Percentiles rank a stretch among this genome's conserved stretches.
Evolutionary conservation across 495 filamentous ascomycete genomes (phyloP).

Genomic region (Aspergillus hancockii): DNA sequence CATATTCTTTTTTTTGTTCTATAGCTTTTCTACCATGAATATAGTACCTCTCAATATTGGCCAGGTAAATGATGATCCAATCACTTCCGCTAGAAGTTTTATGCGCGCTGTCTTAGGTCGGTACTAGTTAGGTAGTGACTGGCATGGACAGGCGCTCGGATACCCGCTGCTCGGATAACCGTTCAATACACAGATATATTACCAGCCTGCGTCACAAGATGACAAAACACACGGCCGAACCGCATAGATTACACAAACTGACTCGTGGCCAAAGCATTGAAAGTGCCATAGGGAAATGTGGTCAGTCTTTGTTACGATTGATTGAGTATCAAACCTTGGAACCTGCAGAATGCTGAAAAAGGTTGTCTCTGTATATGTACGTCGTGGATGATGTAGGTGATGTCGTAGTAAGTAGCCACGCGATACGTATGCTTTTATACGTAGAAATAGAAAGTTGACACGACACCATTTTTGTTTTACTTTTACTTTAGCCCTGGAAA

Average conservation of each 20-base stretch:
- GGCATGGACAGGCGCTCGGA: too few species aligned
- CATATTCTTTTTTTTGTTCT: neutral
- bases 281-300: too few species aligned
- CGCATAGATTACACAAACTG: neutral
- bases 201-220: neutral
- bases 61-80: too few species aligned
- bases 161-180: neutral
- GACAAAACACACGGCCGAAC: conserved; percentile 2
- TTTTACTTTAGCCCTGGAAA: neutral
- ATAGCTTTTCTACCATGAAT: too few species aligned
- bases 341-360: neutral
- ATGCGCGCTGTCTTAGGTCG: too few species aligned
- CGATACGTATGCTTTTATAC: neutral
- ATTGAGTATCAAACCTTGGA: neutral
- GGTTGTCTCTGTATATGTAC: neutral
- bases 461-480: neutral
- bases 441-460: neutral
- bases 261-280: neutral
- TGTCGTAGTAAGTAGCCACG: neutral
- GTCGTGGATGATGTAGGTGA: neutral
- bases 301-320: too few species aligned
- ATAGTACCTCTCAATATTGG: too few species aligned
- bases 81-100: too few species aligned
- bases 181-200: neutral
- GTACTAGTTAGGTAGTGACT: too few species aligned